Base-by-base conservation (phyloP, 2,329 filamentous ascomycete genomes). In the Colletotrichum sp. region DNA sequence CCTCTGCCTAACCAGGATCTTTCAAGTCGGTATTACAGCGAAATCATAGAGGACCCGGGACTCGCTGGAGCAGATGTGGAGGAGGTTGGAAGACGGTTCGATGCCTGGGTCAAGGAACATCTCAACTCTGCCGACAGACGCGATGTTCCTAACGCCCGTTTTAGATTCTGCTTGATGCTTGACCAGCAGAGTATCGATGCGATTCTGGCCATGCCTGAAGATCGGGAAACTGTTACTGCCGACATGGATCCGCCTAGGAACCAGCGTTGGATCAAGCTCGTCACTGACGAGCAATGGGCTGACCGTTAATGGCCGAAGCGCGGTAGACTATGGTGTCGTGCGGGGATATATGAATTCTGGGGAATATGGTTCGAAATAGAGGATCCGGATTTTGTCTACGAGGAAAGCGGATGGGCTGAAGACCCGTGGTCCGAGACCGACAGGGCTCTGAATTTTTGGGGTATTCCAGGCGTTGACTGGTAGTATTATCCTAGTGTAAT, bases 141-240 rank as follows among this genome's bases (percentile, higher is more conserved):
- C 52, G 57, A 44, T 12, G 36, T 55, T 28, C 75, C 69, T 2
- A 80, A 79, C 22, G 66, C 48, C 30, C 74, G 78, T 12, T 79
- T 79, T 63, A n/a, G 28, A 24, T 75, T 78, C 57, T 80, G 79
- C 64, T 34, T 80, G 64, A 73, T 80, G 71, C 70, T 80, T 4
- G 78, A 80, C 62, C 67, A 78, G 68, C 78, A 80, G 68, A 79
- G 79, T 63, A 72, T 80, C 24, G 75, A 80, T 52, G 75, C 73
- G 24, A 79, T 80, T 59, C 70, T 80, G 34, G 78, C 77, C 12
- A 72, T 80, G 48, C 77, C 79, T 3, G 75, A 78, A 39, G 75
- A 80, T 13, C 79, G 75, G 15, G 32, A 44, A 26, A 44, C 48
- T 36, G 28, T 62, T 36, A 60, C 59, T 22, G 68, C 66, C 2